These are phyloP conservation scores for Dioscorea zingiberensis DNA, from an alignment of 106 monocot genomes.

Conservation along the genomic window DNA sequence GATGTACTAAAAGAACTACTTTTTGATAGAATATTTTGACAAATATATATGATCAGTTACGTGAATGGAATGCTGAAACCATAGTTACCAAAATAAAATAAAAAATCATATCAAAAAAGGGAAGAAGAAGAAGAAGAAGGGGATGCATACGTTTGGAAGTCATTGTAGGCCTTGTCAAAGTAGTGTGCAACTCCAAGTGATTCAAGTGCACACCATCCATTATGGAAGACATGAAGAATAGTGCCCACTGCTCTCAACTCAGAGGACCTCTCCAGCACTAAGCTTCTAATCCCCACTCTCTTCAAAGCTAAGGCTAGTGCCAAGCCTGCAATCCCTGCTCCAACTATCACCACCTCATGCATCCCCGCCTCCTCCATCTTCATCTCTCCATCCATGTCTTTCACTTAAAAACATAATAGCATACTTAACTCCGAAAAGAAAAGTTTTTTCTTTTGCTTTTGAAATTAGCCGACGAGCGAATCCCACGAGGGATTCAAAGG, in stretches of 20 bases:
- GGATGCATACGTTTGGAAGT: conserved; percentile 5
- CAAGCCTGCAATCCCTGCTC: conserved; percentile 51
- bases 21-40: too few species aligned
- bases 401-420: too few species aligned
- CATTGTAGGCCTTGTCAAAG: conserved; percentile 13
- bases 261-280: conserved; percentile 36
- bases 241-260: conserved; percentile 31
- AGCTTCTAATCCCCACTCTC: conserved; percentile 15
- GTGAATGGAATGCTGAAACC: too few species aligned
- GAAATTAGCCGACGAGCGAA: too few species aligned
- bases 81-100: too few species aligned
- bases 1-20: too few species aligned
- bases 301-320: conserved; percentile 33
- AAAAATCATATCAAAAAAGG: too few species aligned
- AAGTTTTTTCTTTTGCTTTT: too few species aligned
- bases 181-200: conserved; percentile 43
- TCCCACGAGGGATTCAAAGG: too few species aligned
- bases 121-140: neutral
- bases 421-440: too few species aligned
- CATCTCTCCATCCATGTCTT: neutral
- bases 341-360: conserved; percentile 50
- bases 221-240: conserved; percentile 29
- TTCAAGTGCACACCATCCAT: conserved; percentile 48
- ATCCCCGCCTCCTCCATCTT: conserved; percentile 1
- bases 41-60: too few species aligned